Conservation (phyloP, 2,329 filamentous ascomycete genomes). For the Pseudocercospora fijiensis region DNA sequence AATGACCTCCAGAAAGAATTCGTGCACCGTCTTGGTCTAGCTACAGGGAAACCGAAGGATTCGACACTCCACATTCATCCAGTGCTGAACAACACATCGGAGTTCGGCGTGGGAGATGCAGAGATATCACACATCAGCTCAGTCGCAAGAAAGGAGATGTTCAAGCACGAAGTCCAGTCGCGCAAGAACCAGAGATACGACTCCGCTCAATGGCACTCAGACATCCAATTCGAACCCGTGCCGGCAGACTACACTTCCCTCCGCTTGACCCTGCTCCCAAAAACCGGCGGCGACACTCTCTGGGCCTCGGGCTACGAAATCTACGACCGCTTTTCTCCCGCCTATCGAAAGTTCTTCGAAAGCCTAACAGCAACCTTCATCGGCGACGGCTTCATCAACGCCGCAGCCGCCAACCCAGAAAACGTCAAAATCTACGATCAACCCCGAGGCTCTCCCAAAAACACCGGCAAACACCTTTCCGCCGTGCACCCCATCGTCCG, state of each 20-base stretch:
- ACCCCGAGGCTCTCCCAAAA: slow-evolving; percentile 30
- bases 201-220: slow-evolving; percentile 51
- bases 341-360: slow-evolving; percentile 61
- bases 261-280: slow-evolving; percentile 56
- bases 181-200: slow-evolving; percentile 28
- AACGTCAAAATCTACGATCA: slow-evolving; percentile 27
- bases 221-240: slow-evolving; percentile 65
- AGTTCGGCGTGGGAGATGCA: slow-evolving; percentile 54
- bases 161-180: slow-evolving; percentile 36
- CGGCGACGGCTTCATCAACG: slow-evolving; percentile 38
- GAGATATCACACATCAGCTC: slow-evolving; percentile 66
- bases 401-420: slow-evolving; percentile 28
- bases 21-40: slow-evolving; percentile 58
- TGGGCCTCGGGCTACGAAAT: slow-evolving; percentile 69
- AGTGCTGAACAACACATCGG: slow-evolving; percentile 55
- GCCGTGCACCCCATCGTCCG: slow-evolving; percentile 53
- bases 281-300: slow-evolving; percentile 58
- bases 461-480: slow-evolving; percentile 25
- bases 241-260: slow-evolving; percentile 64
- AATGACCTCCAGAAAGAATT: slow-evolving; percentile 65
- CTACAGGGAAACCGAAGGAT: slow-evolving; percentile 57
- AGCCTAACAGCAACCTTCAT: slow-evolving; percentile 55
- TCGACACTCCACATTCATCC: slow-evolving; percentile 64
- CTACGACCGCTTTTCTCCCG: slow-evolving; percentile 61
- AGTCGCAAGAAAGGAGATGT: slow-evolving; percentile 52